Conservation (phyloP, 805 yeast species). For the Suhomyces tanzawaensis region DNA sequence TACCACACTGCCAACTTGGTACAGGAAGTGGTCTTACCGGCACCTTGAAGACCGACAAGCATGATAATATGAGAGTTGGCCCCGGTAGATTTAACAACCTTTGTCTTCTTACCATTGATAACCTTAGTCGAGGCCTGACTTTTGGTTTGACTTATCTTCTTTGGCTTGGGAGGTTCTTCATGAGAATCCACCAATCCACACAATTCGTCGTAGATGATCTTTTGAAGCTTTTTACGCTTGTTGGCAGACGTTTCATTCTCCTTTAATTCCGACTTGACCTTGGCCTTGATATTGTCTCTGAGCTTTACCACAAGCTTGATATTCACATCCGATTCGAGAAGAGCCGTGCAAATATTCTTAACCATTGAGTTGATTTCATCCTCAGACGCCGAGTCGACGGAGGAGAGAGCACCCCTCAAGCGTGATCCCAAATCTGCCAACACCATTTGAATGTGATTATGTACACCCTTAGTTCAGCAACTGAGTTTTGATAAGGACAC, state of each 20-base stretch:
- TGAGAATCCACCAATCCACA: constrained; percentile 79
- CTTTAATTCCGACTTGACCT: constrained; percentile 56
- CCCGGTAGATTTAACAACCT: constrained; percentile 16
- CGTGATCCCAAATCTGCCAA: constrained; percentile 46
- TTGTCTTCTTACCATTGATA: constrained; percentile 27
- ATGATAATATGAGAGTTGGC: constrained; percentile 61
- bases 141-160: constrained; percentile 53
- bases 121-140: constrained; percentile 14
- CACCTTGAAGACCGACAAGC: constrained; percentile 99
- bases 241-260: constrained; percentile 51
- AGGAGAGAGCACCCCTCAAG: constrained; percentile 41
- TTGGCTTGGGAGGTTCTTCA: constrained; percentile 69
- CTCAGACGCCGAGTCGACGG: constrained; percentile 40
- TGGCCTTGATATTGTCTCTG: constrained; percentile 53
- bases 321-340: constrained; percentile 92
- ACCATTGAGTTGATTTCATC: constrained; percentile 52
- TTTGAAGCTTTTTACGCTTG: constrained; percentile 82
- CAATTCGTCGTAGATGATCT: constrained; percentile 91
- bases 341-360: constrained; percentile 86
- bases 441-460: too few relatives aligned
- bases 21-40: constrained; percentile 98
- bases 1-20: constrained; percentile 94
- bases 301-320: constrained; percentile 75
- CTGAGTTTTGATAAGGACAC: not conserved
- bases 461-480: too few relatives aligned